Conservation (phyloP, 2,329 filamentous ascomycete species). For the Alternaria rosae region DNA sequence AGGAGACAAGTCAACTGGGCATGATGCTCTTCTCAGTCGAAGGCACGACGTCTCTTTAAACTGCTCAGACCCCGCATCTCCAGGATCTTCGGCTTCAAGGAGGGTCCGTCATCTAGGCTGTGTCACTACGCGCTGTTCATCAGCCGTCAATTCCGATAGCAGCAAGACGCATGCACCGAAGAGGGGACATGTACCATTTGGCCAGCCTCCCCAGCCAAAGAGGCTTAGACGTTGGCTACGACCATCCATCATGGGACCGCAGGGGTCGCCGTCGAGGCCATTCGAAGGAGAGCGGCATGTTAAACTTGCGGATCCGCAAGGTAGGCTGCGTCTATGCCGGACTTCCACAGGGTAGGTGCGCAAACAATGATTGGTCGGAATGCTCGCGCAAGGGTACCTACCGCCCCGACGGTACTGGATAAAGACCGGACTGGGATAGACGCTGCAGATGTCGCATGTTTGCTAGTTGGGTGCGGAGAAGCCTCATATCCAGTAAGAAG, state of each 20-base stretch:
- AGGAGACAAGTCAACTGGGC: constrained; percentile 44
- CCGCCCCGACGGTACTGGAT: constrained; percentile 30
- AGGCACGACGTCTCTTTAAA: constrained; percentile 37
- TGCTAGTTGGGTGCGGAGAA: constrained; percentile 37
- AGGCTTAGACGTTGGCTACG: constrained; percentile 15
- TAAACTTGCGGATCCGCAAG: constrained; percentile 44
- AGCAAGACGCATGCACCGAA: constrained; percentile 30
- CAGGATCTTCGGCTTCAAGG: constrained; percentile 29
- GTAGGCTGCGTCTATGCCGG: constrained; percentile 16
- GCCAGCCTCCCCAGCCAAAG: constrained; percentile 16
- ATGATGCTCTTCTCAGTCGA: constrained; percentile 18
- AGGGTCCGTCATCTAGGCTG: constrained; percentile 32
- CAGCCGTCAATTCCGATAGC: constrained; percentile 22
- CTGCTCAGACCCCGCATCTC: constrained; percentile 40
- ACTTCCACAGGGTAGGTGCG: constrained; percentile 14
- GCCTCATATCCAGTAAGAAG: constrained; percentile 17
- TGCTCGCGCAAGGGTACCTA: constrained; percentile 18
- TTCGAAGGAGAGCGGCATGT: constrained; percentile 15
- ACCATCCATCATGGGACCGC: constrained; percentile 17
- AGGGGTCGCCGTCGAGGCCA: constrained; percentile 14
- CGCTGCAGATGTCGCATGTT: constrained; percentile 24
- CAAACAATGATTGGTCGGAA: constrained; percentile 32
- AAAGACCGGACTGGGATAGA: constrained; percentile 29
- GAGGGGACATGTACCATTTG: constrained; percentile 34
- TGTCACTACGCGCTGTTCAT: constrained; percentile 20